Base-by-base conservation (phyloP, 2,329 filamentous ascomycete species). In the Cladosporium austrohemisphaericum region DNA sequence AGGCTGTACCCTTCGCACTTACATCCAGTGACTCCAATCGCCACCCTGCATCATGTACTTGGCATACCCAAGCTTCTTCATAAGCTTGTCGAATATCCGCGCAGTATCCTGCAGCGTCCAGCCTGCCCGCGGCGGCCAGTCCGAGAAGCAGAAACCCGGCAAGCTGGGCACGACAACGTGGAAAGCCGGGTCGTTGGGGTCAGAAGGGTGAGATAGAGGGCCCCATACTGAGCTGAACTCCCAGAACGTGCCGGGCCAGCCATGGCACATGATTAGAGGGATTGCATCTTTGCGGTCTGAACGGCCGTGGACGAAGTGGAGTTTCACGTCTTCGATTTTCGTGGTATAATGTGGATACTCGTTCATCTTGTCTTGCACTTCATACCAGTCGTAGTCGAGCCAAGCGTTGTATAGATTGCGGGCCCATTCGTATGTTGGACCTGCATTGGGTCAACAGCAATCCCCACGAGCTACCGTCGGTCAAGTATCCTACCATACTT, bases 101-200 rank as follows among this genome's bases (percentile, higher is more conserved):
- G 69, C 65, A 1, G 64, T 69, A 46, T 72, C 67, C 22, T 63
- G 59, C 11, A 68, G 54, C 3, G 60, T 68, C 68, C 69, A 72
- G 3, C 59, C 61, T 3, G 51, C 53, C 1, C 54, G 43, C 1
- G 60, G 59, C 5, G 68, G 63, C 4, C 60, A 54, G 5, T 57
- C 56, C 1, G 65, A 74, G 66, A 80, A 76, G 57, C 76, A 71
- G 52, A 71, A 78, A 38, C 77, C 76, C 0, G 80, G 79, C 1
- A 84, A 65, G 5, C 76, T 80, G 0, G 80, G 80, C 0, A 78
- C 78, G 0, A 84, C 74, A 9, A 81, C 67, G 52, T 83, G 73
- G 56, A 83, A 84, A 0, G 73, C 68, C 2, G 53, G 55, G 10
- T 54, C 49, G n/a, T 47, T 14, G 18, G 57, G 49, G 3, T 57